Percentiles rank a stretch among this genome's conserved stretches.
These are phyloP conservation scores for Ceratocystis ficicola DNA, from an alignment of 2,329 filamentous ascomycete genomes.

Conservation along the genomic window DNA sequence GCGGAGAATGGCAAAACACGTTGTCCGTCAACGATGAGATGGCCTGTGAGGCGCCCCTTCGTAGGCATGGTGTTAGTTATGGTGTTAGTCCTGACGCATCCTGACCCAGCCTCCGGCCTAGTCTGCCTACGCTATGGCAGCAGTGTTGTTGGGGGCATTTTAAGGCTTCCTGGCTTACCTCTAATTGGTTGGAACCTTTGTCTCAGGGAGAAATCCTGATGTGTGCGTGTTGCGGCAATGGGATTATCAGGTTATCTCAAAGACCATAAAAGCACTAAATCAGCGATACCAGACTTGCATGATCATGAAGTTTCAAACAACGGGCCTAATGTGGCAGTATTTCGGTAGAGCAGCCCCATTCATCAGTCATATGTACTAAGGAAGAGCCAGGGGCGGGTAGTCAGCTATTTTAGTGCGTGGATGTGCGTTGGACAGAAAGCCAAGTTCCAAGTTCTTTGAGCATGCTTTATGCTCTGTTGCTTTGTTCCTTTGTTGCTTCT, in stretches of 20 bases:
- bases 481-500: neutral
- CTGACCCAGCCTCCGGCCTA: neutral
- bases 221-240: neutral
- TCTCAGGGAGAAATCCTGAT: neutral
- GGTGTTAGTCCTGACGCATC: neutral
- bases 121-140: neutral
- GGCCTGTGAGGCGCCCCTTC: neutral
- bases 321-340: neutral
- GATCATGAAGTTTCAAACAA: constrained; percentile 8
- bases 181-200: neutral
- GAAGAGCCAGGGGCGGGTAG: neutral
- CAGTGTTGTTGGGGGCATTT: neutral
- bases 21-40: neutral
- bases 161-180: neutral
- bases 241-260: neutral
- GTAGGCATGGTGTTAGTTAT: neutral
- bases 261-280: too few relatives aligned
- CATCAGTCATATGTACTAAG: neutral
- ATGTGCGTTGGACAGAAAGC: neutral
- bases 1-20: neutral
- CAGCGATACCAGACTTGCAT: neutral
- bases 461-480: neutral
- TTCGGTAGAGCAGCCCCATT: neutral
- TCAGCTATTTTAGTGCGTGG: neutral
- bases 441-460: neutral